Conservation (phyloP, 768 basidiomycete genomes). For the Pleurotus tuoliensis region DNA sequence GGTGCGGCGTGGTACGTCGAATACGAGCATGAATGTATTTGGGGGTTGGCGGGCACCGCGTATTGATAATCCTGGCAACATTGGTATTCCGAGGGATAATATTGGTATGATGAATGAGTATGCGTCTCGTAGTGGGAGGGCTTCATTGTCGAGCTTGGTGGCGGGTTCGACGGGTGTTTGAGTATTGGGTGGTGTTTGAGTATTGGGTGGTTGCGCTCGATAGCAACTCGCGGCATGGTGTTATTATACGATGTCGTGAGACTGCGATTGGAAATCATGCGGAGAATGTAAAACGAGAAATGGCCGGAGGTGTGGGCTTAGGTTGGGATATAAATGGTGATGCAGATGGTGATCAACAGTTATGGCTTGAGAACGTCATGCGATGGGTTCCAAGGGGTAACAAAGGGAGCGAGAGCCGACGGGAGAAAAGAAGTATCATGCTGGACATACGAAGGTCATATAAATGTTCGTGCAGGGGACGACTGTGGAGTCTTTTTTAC, state of each 20-base stretch:
- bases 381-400: neutral
- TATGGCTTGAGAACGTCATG: neutral
- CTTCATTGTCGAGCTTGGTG: neutral
- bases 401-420: neutral
- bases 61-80: conserved; percentile 4
- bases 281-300: conserved; percentile 19
- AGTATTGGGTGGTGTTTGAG: neutral
- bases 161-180: neutral
- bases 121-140: neutral
- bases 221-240: neutral
- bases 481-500: conserved; percentile 1
- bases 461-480: conserved; percentile 1
- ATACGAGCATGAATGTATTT: neutral
- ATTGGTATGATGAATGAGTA: neutral
- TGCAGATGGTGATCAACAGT: neutral
- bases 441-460: neutral
- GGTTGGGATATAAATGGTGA: neutral
- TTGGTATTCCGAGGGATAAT: neutral
- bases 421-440: conserved; percentile 4
- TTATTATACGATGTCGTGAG: neutral
- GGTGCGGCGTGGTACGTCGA: conserved; percentile 4
- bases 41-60: neutral
- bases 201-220: neutral
- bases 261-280: conserved; percentile 6
- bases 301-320: conserved; percentile 15